phyloP scores from a whole-genome alignment of 169 alveolate species.

The Plasmodium cynomolgi region DNA sequence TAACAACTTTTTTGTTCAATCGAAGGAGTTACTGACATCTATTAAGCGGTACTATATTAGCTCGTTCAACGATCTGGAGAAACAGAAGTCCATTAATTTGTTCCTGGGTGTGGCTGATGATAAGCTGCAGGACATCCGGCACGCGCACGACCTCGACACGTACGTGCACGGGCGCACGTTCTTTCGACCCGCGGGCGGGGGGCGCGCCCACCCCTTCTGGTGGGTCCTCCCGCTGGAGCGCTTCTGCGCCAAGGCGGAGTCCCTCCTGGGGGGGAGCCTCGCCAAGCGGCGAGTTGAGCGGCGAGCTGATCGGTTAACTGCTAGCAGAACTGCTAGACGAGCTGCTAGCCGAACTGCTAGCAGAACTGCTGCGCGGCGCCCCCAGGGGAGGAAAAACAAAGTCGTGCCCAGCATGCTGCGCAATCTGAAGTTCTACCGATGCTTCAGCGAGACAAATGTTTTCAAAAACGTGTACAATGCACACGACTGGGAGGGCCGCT shows the following conservation, averaged over 20 bases:
- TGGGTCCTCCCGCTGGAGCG: slow-evolving; percentile 62
- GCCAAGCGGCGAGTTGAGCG: not conserved
- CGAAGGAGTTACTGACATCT: slow-evolving; percentile 82
- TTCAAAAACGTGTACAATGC: slow-evolving; percentile 34
- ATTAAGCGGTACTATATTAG: slow-evolving; percentile 79
- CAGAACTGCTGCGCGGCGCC: not conserved
- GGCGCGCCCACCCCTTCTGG: slow-evolving; percentile 1
- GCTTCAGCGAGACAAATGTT: slow-evolving; percentile 30
- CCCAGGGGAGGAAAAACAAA: not conserved
- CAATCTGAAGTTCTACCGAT: slow-evolving; percentile 29
- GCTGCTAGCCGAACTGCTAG: not conserved
- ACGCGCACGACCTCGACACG: slow-evolving; percentile 35
- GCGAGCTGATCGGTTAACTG: not conserved
- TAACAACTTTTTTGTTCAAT: slow-evolving; percentile 74
- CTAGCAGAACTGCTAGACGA: not conserved
- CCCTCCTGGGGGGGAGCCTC: not conserved
- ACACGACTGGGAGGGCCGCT: not conserved
- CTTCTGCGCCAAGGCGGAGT: slow-evolving; percentile 12
- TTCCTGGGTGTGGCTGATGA: slow-evolving; percentile 77
- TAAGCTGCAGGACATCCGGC: not conserved
- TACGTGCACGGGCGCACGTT: not conserved
- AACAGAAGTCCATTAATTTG: slow-evolving; percentile 78
- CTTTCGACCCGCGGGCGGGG: not conserved
- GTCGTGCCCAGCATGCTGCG: not conserved
- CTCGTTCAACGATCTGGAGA: slow-evolving; percentile 82